A percentile compares a stretch with the other conserved stretches of the same genome.
Conservation (phyloP, 1,284 basidiomycete genomes). For the Golubevia sp. region DNA sequence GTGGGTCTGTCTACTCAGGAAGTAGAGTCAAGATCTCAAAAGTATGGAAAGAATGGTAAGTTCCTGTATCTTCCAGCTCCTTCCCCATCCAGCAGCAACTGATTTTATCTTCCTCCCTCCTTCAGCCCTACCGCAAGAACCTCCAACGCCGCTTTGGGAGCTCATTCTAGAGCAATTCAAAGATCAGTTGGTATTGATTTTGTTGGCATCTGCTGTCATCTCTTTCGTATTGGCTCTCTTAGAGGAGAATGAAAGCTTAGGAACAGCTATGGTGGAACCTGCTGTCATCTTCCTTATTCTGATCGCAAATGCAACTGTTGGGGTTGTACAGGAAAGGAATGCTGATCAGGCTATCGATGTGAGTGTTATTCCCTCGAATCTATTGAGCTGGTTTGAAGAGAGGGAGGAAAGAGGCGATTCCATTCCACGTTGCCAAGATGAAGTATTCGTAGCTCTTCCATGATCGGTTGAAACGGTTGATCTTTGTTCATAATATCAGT, state of each 20-base stretch:
- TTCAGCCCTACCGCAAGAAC: conserved; percentile 35
- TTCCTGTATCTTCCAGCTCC: neutral
- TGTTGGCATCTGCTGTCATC: conserved; percentile 54
- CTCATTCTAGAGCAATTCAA: conserved; percentile 59
- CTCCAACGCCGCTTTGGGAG: conserved; percentile 50
- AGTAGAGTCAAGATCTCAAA: conserved; percentile 66
- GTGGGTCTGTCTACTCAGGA: conserved; percentile 70
- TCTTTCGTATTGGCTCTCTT: conserved; percentile 55
- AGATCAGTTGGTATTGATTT: conserved; percentile 58
- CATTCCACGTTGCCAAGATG: no score
- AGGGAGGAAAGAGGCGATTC: no score
- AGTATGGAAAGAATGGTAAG: neutral
- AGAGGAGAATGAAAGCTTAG: conserved; percentile 44
- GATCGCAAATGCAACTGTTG: conserved; percentile 58
- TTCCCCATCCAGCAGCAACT: neutral
- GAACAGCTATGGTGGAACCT: conserved; percentile 55
- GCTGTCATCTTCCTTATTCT: conserved; percentile 60
- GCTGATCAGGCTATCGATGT: conserved; percentile 57
- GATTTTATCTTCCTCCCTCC: neutral
- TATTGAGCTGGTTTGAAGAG: no score
- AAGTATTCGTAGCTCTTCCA: no score
- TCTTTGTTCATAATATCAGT: no score
- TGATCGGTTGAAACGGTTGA: no score
- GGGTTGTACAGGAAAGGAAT: conserved; percentile 58
- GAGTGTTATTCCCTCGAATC: no score